Evolutionary conservation across 345 rosid species (phyloP).

Genomic region (Hypericum perforatum): DNA sequence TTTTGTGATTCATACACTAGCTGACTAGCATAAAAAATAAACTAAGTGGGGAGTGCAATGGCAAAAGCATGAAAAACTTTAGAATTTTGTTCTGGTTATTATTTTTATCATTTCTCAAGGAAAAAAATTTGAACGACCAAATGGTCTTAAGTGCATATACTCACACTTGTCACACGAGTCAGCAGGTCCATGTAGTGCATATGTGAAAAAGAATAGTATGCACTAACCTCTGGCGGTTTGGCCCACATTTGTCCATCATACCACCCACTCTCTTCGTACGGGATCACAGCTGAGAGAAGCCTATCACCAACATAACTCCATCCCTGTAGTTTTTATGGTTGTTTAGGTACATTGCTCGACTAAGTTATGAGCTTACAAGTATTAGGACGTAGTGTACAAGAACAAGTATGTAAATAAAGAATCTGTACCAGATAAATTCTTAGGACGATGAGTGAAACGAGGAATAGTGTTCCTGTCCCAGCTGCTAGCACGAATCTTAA

Average conservation of each 20-base stretch:
- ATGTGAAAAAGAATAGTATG: not conserved
- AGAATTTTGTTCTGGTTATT: too few relatives aligned
- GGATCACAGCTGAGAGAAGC: slow-evolving; percentile 85
- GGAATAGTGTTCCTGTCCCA: slow-evolving; percentile 82
- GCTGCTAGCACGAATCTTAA: slow-evolving; percentile 78
- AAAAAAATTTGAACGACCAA: too few relatives aligned
- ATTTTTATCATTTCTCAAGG: too few relatives aligned
- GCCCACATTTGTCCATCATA: slow-evolving; percentile 99
- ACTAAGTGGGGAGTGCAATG: too few relatives aligned
- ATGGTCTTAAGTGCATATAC: too few relatives aligned
- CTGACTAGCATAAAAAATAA: too few relatives aligned
- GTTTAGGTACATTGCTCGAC: too few relatives aligned
- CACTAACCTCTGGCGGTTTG: slow-evolving; percentile 85
- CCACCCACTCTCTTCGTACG: slow-evolving; percentile 98
- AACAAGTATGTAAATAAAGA: too few relatives aligned
- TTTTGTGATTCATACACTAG: not conserved
- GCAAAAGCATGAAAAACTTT: too few relatives aligned
- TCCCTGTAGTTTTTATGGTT: slow-evolving; percentile 37
- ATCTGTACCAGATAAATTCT: slow-evolving; percentile 73
- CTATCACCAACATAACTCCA: slow-evolving; percentile 98
- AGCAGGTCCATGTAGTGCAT: not conserved
- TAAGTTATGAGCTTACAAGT: too few relatives aligned
- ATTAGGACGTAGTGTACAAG: too few relatives aligned
- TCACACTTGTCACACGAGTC: not conserved
- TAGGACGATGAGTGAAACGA: slow-evolving; percentile 67